These are phyloP conservation scores for Talaromyces proteolyticus DNA, from an alignment of 495 filamentous ascomycete species.

Conservation along the genomic window DNA sequence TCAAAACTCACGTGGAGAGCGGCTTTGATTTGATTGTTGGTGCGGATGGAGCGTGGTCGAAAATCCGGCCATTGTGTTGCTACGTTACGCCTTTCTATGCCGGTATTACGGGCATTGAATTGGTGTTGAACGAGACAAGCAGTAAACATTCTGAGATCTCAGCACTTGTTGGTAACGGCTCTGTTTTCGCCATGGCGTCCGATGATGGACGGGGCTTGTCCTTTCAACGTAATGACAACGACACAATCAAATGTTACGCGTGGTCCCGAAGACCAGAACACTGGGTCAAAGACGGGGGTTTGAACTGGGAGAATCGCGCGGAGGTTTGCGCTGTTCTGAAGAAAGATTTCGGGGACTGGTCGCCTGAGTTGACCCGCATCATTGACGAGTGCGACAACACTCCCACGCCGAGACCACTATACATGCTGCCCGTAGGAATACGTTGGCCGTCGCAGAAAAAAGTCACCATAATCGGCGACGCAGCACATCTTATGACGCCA, in stretches of 20 bases:
- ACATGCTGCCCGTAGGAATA: conserved; percentile 48
- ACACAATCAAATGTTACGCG: not conserved
- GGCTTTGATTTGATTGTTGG: conserved; percentile 50
- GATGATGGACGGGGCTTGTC: not conserved
- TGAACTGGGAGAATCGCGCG: conserved; percentile 9
- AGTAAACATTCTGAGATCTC: conserved; percentile 24
- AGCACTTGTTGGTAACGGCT: conserved; percentile 35
- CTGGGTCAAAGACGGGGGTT: conserved; percentile 18
- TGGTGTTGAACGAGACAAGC: conserved; percentile 23
- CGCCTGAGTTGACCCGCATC: conserved; percentile 13
- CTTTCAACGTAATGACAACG: conserved; percentile 1
- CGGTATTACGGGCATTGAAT: conserved; percentile 33
- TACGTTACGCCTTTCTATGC: conserved; percentile 42
- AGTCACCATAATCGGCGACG: conserved; percentile 51
- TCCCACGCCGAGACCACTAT: conserved; percentile 20
- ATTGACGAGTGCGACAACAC: conserved; percentile 7
- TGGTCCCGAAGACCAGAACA: conserved; percentile 3
- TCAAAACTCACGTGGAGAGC: conserved; percentile 2
- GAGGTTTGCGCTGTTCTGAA: conserved; percentile 7
- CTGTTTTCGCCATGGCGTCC: conserved; percentile 27
- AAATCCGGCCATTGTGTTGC: conserved; percentile 41
- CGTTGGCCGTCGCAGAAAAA: conserved; percentile 30
- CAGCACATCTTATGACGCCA: conserved; percentile 54
- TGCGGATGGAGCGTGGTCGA: conserved; percentile 58
- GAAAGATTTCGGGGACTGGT: conserved; percentile 19